Evolutionary conservation across 441 rosid species (phyloP), one percentile per base, ranked within the genome.

Genomic region (Adansonia madagascariensis): DNA sequence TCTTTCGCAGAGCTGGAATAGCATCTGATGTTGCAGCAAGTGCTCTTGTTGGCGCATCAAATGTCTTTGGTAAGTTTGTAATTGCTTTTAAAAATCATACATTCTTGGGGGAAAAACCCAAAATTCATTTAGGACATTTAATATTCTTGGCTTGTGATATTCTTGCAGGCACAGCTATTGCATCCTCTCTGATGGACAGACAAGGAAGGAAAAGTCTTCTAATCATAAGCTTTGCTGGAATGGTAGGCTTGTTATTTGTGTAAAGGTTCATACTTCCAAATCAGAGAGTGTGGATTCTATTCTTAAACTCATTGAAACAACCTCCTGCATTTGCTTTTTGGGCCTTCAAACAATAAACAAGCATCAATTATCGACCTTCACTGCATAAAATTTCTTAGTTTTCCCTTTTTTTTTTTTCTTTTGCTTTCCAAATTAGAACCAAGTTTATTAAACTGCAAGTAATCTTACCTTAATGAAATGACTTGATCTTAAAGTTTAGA

Each of bases 1-100:
- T 96, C 79, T 96, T 96, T 77, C 98, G 98, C 49, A 89, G 92
- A 61, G 98, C 89, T 71, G 98, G 99, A 66, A 87, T 96, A 77
- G 86, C 85, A 78, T 96, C 99, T 79, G 98, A 96, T 84, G 97
- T 94, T 72, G 98, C 99, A 77, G 98, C 99, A 55, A 96, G 98
- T 87, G 99, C 98, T 81, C 92, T 96, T 67, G 98, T 96, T 77
- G 99, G 98, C 79, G 98, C 98, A 69, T 85, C 99, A 79, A 96
- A 96, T 77, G 99, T 96, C 83, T 85, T 96, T 74, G 99, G 98
- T 96, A 77, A 73, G 82, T 77, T 4, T 39, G 71, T 67, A 9
- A 31, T 24, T 17, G 44, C 64, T 44, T 35, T 60, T 60, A 56
- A 39, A 57, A 56, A 17, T n/a, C 31, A 27, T 73, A 14, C 3